These are phyloP conservation scores for Fraxinus velutina DNA, from an alignment of 305 asterid genomes.

Conservation along the genomic window DNA sequence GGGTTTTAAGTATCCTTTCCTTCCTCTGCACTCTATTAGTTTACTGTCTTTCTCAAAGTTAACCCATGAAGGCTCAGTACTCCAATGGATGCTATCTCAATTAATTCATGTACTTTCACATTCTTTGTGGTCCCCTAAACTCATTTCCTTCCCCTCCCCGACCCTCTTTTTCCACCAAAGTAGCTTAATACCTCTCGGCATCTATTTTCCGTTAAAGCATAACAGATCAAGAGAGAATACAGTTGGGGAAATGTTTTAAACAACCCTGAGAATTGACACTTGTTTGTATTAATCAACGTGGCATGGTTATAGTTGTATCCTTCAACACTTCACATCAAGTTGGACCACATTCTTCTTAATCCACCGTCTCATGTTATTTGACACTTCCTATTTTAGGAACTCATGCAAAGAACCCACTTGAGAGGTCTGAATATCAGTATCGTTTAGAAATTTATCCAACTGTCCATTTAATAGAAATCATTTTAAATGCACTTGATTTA, in stretches of 20 bases:
- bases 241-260: not conserved
- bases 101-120: not conserved
- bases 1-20: not conserved
- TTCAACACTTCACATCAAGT: not conserved
- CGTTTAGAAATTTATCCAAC: not conserved
- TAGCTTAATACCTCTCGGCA: not conserved
- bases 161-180: not conserved
- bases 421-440: not conserved
- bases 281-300: not conserved
- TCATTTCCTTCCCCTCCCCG: not conserved
- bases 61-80: not conserved
- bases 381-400: not conserved
- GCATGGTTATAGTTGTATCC: not conserved
- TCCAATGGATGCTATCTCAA: not conserved
- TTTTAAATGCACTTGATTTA: not conserved
- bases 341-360: not conserved
- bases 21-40: not conserved
- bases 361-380: not conserved
- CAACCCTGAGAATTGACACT: not conserved
- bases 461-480: not conserved
- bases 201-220: not conserved
- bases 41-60: not conserved
- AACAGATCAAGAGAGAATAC: not conserved
- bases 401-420: not conserved
- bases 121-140: not conserved